Evolutionary conservation across 257 asterid species (phyloP).

Genomic region (Nicotiana undulata): DNA sequence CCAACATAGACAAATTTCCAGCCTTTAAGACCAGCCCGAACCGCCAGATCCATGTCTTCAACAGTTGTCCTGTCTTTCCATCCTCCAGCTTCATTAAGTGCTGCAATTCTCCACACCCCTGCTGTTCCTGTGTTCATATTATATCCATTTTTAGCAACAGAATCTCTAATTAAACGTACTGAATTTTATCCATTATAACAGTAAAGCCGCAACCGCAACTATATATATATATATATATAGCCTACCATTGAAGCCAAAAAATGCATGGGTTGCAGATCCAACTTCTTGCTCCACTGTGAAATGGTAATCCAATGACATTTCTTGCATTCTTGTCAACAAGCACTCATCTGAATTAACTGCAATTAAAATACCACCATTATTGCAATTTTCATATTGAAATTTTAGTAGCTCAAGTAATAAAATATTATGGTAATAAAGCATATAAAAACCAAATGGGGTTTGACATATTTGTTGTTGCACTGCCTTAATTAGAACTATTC

Average conservation of each 20-base stretch:
- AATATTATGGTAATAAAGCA: too few relatives aligned
- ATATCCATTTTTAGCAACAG: background rate
- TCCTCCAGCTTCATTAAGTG: constrained; percentile 55
- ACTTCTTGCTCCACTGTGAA: constrained; percentile 71
- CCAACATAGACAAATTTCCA: constrained; percentile 57
- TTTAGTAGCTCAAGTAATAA: too few relatives aligned
- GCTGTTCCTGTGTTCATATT: constrained; percentile 39
- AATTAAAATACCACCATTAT: background rate
- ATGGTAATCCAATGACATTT: constrained; percentile 65
- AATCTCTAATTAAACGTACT: background rate
- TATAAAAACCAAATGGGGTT: too few relatives aligned
- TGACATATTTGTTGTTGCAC: background rate
- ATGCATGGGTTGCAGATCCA: constrained; percentile 45
- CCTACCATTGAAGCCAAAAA: constrained; percentile 63
- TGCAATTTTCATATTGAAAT: too few relatives aligned
- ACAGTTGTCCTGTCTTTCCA: constrained; percentile 65
- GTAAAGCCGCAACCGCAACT: too few relatives aligned
- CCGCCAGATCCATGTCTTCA: constrained; percentile 64
- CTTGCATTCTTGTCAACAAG: constrained; percentile 65
- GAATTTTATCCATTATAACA: background rate
- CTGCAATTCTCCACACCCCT: constrained; percentile 59
- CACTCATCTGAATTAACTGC: constrained; percentile 65
- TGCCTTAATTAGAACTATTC: background rate
- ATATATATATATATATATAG: too few relatives aligned
- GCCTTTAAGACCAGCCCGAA: constrained; percentile 59